Evolutionary conservation across 176 grass and related monocot genomes (phyloP).

Genomic region (Paspalum notatum): DNA sequence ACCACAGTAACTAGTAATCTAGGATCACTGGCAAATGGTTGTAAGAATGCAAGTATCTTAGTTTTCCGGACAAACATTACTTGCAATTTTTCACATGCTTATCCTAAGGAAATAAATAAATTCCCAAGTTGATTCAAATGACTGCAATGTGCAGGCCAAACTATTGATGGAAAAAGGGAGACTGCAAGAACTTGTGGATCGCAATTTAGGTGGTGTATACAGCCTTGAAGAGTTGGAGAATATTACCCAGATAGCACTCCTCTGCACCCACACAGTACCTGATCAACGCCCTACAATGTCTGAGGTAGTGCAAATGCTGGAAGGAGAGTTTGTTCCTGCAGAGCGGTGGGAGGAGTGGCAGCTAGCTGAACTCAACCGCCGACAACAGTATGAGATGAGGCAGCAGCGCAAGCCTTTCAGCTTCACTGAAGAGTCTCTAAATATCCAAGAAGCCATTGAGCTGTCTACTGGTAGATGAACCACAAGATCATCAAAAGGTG

Average conservation of each 20-base stretch:
- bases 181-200: constrained; percentile 54
- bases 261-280: constrained; percentile 69
- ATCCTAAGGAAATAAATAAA: neutral
- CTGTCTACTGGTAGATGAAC: no score
- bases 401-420: constrained; percentile 51
- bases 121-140: constrained; percentile 30
- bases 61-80: neutral
- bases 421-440: constrained; percentile 67
- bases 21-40: neutral
- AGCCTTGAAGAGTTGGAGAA: constrained; percentile 50
- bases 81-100: neutral
- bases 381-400: constrained; percentile 58
- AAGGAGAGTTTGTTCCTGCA: constrained; percentile 59
- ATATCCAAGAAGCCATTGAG: constrained; percentile 56
- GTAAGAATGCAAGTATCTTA: neutral
- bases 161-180: constrained; percentile 44
- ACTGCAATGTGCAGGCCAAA: constrained; percentile 63
- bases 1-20: constrained; percentile 32
- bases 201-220: constrained; percentile 55
- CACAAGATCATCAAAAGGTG: no score
- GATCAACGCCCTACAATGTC: constrained; percentile 75
- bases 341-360: constrained; percentile 81
- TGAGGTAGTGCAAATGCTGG: constrained; percentile 79
- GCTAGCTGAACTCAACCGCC: constrained; percentile 50
- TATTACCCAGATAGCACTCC: constrained; percentile 70